A percentile compares a stretch with the other conserved stretches of the same genome.
Evolutionary conservation across 1,139 yeast species (phyloP).

Genomic region (Candida sanyaensis): DNA sequence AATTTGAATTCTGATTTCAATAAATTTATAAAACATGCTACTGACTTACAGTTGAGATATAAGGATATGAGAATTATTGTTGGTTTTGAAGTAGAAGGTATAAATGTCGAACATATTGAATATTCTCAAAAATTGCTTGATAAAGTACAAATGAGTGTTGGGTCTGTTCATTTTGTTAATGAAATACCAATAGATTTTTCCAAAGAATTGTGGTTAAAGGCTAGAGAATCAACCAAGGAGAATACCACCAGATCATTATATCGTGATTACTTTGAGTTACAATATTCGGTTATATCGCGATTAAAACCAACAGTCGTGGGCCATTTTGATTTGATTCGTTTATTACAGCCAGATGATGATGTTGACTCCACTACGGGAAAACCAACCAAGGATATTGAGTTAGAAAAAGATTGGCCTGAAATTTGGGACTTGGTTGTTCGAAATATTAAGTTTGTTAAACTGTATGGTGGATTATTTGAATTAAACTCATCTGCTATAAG

Average conservation of each 20-base stretch:
- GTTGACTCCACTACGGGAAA: conserved; percentile 43
- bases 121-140: conserved; percentile 43
- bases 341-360: conserved; percentile 49
- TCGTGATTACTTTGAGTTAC: conserved; percentile 66
- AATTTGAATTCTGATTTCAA: conserved; percentile 54
- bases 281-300: conserved; percentile 54
- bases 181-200: conserved; percentile 81
- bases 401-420: conserved; percentile 64
- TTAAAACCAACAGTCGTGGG: conserved; percentile 76
- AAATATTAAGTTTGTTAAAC: conserved; percentile 55
- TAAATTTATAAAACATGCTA: conserved; percentile 63
- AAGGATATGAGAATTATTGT: conserved; percentile 54
- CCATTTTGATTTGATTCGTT: conserved; percentile 84
- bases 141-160: conserved; percentile 70
- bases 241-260: conserved; percentile 48
- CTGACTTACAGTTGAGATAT: conserved; percentile 42
- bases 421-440: conserved; percentile 61
- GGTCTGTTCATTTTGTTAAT: conserved; percentile 85
- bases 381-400: conserved; percentile 28
- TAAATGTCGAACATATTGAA: conserved; percentile 61
- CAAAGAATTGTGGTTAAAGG: conserved; percentile 53
- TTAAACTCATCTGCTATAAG: conserved; percentile 87
- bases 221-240: conserved; percentile 38
- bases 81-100: conserved; percentile 89
- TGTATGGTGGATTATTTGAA: conserved; percentile 76